phyloP scores from a whole-genome alignment of 2,329 filamentous ascomycete genomes.

The Fusarium sulawesiense region DNA sequence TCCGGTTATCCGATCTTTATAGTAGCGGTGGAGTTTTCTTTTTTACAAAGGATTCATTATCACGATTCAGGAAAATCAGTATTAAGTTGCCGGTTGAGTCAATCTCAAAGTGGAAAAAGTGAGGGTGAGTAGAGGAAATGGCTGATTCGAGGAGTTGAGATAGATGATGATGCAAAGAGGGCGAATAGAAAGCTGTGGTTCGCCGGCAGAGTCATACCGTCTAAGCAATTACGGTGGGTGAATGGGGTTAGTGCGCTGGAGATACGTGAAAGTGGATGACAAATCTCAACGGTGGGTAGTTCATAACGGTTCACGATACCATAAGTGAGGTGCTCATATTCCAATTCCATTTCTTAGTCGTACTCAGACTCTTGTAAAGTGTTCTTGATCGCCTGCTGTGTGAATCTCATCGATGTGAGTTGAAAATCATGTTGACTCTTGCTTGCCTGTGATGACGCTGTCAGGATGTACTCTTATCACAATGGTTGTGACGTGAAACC shows the following conservation, averaged over 20 bases:
- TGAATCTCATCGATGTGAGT: too few species aligned
- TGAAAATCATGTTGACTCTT: too few species aligned
- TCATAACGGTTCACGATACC: not conserved
- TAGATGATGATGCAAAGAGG: slow-evolving; percentile 40
- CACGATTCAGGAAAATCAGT: slow-evolving; percentile 1
- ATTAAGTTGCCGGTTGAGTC: slow-evolving; percentile 32
- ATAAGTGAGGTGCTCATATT: too few species aligned
- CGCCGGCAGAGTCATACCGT: slow-evolving; percentile 36
- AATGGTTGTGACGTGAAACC: too few species aligned
- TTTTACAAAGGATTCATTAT: slow-evolving; percentile 39
- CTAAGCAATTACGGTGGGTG: slow-evolving; percentile 16
- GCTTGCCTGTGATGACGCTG: too few species aligned
- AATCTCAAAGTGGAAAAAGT: slow-evolving; percentile 6
- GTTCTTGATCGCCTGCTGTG: too few species aligned
- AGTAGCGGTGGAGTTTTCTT: not conserved
- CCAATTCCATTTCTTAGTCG: too few species aligned
- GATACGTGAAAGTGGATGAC: slow-evolving; percentile 2
- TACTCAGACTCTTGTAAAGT: too few species aligned
- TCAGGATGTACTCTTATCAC: too few species aligned
- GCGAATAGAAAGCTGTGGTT: slow-evolving; percentile 34
- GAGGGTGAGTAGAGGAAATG: not conserved
- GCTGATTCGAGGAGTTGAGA: slow-evolving; percentile 12
- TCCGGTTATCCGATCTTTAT: slow-evolving; percentile 1
- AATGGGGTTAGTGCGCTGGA: slow-evolving; percentile 19
- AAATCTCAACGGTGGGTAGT: slow-evolving; percentile 12